Base-by-base conservation (phyloP, 1,139 yeast genomes). In the Lodderomyces oxycetoniae region DNA sequence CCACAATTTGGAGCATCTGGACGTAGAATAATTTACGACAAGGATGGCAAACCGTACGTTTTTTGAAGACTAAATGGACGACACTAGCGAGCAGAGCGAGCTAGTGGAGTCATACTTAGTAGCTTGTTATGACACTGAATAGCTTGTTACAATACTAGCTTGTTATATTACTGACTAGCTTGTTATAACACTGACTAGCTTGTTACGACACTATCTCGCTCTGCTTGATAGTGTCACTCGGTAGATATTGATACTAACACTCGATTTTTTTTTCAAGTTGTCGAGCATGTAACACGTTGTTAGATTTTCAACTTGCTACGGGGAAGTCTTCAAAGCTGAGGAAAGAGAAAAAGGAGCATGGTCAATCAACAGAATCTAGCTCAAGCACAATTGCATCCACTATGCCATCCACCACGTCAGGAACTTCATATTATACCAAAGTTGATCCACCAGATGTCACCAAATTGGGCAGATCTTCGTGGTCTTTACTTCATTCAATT, bases 401-500 rank as follows among this genome's bases (percentile, higher is more conserved):
- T 11, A 25, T 10, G 9, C 7, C 11, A 25, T 25, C 28, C 4
- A 4, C 26, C 32, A 31, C 17, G 28, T 25, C 24, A 8, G 16
- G 36, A n/a, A 34, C 35, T 24, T 31, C 22, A 21, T 12, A 12
- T 8, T 62, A 64, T 34, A 45, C 65, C 4, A 65, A 66, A 33
- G 80, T 74, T 27, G 79, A 85, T 42, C 98, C 98, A 1, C 91
- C 97, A 0, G 97, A 88, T 59, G 93, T 84, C 8, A 82, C 73
- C 34, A 69, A 71, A 41, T 61, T 91, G 5, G 99, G 99, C 1
- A 68, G 79, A 35, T 76, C 95, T 0, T 79, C 96, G 3, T 91
- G 99, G 99, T 87, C 95, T 1, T 70, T 91, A 30, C 65, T 91
- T 30, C 99, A 91, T 50, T 73, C 95, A 0, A 73, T 89, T 41